Base-by-base conservation (phyloP, 2,329 filamentous ascomycete species). In the Aspergillus phoenicis region DNA sequence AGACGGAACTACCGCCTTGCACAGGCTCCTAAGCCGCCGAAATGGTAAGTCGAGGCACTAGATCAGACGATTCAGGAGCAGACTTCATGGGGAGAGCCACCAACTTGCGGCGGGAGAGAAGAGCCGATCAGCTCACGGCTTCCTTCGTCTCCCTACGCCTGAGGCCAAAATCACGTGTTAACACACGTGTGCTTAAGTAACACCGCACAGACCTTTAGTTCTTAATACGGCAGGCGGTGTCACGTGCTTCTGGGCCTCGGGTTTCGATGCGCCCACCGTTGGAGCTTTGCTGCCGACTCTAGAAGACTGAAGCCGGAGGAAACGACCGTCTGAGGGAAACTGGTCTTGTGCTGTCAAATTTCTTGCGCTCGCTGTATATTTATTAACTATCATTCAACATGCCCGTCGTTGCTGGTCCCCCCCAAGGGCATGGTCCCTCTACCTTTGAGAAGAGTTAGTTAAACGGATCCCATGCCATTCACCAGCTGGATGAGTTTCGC, bases 371-470 rank as follows among this genome's bases (percentile, higher is more conserved):
- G 3, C 30, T 53, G 22, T 55, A 54, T 33, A 8, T 33, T 38
- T 49, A 11, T 39, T 52, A 36, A 17, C 7, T 11, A n/a, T 30
- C 28, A 20, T 53, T 58, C 70, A 78, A 61, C 58, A 87, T 87
- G 85, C 84, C 85, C 61, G 78, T 81, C 51, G 81, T 87, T 71
- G 84, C 84, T 70, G 82, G 82, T 65, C 82, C 84, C 68, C 75
- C 75, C 57, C 76, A 75, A 62, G 78, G 77, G 62, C 79, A 78
- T 66, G 88, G 86, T 65, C 88, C 87, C 61, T 89, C 88, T 52
- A 88, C 86, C 61, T 82, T 89, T 66, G 89, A 91, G 76, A 91
- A 91, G 78, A 83, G 89, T 90, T 82, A 62, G 83, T 71, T 51
- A 17, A 15, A 5, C 20, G 10, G 7, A 13, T 8, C 55, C 53